These are phyloP conservation scores for Flaveria linearis DNA, from an alignment of 129 eudicot species.

Conservation along the genomic window DNA sequence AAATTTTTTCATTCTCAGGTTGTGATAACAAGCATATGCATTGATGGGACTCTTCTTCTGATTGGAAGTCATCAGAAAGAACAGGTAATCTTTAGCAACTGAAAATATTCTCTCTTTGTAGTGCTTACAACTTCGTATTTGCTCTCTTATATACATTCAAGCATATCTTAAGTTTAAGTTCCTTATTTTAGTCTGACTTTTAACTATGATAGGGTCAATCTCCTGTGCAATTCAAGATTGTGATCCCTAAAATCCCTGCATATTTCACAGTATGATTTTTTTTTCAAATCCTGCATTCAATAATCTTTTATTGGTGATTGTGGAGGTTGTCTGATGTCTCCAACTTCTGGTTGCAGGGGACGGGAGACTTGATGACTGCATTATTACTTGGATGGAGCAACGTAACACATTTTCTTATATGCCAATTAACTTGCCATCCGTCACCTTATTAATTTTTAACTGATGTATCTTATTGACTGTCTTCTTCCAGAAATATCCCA, in stretches of 20 bases:
- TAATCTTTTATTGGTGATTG: neutral
- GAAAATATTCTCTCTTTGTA: neutral
- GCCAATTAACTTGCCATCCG: neutral
- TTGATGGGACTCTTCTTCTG: conserved; percentile 72
- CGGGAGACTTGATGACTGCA: conserved; percentile 94
- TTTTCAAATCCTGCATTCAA: neutral
- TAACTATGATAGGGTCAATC: conserved; percentile 63
- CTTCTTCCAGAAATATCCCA: conserved; percentile 77
- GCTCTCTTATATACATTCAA: neutral
- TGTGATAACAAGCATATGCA: conserved; percentile 85
- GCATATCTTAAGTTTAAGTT: neutral
- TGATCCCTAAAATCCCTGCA: conserved; percentile 88
- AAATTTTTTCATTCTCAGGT: conserved; percentile 47
- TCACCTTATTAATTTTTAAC: conserved; percentile 7
- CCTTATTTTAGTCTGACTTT: neutral
- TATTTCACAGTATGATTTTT: conserved; percentile 79
- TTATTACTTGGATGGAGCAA: conserved; percentile 99
- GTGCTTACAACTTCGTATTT: conserved; percentile 14
- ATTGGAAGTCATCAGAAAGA: conserved; percentile 90
- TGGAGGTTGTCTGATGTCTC: neutral
- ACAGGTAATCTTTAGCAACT: conserved; percentile 46
- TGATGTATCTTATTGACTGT: neutral
- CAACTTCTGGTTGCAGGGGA: conserved; percentile 61
- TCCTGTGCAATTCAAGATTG: conserved; percentile 82
- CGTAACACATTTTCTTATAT: conserved; percentile 45